Evolutionary conservation across 73 alveolate species (phyloP).

Genomic region (Durusdinium trenchii): DNA sequence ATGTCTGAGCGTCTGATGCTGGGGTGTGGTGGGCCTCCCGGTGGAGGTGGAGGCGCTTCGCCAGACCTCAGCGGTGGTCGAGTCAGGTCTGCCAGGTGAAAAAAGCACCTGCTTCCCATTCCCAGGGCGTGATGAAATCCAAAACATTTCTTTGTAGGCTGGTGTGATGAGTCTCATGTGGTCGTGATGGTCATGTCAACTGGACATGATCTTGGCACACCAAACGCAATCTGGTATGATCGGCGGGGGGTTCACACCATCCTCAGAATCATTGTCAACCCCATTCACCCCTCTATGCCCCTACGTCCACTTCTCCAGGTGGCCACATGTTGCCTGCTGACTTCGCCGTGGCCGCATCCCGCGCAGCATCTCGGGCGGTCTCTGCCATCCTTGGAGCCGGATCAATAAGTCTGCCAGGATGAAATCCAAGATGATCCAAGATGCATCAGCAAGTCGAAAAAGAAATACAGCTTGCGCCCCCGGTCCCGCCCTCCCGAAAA

Average conservation of each 20-base stretch:
- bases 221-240: too few relatives aligned
- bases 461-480: too few relatives aligned
- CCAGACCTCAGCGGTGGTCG: constrained; percentile 9
- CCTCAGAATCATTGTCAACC: not conserved
- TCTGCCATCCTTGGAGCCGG: constrained; percentile 58
- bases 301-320: not conserved
- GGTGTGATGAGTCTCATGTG: too few relatives aligned
- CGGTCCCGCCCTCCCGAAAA: too few relatives aligned
- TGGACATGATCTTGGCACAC: too few relatives aligned
- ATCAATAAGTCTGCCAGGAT: not conserved
- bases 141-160: too few relatives aligned
- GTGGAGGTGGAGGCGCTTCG: constrained; percentile 51
- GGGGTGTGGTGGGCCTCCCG: not conserved
- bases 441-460: not conserved
- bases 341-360: constrained; percentile 92
- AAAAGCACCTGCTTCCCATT: too few relatives aligned
- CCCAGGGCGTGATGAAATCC: too few relatives aligned
- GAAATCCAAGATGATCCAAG: not conserved
- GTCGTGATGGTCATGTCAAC: too few relatives aligned
- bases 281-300: not conserved
- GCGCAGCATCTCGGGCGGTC: constrained; percentile 84
- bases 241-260: too few relatives aligned
- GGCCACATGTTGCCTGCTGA: constrained; percentile 54
- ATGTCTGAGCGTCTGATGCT: constrained; percentile 10
- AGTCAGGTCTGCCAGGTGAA: not conserved